These are phyloP conservation scores for Cardiosporidium cionae DNA, from an alignment of 169 alveolate species.

Conservation along the genomic window DNA sequence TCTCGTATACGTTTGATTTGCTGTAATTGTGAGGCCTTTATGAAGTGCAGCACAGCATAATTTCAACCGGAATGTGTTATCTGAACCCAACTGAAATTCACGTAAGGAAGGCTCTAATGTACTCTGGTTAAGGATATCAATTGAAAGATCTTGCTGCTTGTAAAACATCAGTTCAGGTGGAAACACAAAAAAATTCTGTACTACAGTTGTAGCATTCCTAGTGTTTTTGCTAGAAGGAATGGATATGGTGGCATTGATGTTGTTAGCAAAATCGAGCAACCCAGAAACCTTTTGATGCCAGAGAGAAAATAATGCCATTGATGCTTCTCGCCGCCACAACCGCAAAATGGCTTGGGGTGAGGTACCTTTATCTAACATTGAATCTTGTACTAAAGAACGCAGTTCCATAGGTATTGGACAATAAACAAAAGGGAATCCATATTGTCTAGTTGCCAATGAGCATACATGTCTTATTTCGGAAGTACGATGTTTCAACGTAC, in stretches of 20 bases:
- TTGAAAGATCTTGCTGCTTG: neutral
- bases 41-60: no score
- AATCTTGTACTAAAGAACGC: neutral
- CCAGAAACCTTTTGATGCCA: neutral
- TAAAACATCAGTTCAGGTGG: neutral
- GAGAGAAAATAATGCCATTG: neutral
- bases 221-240: neutral
- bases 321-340: neutral
- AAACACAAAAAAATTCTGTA: no score
- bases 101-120: no score
- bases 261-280: neutral
- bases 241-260: neutral
- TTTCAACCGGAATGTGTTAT: no score
- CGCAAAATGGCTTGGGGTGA: neutral
- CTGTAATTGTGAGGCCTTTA: no score
- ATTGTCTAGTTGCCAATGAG: neutral
- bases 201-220: no score
- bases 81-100: no score
- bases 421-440: neutral
- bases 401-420: neutral
- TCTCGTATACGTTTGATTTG: no score
- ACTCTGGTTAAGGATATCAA: neutral
- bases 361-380: neutral
- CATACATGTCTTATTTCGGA: neutral
- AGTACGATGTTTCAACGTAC: neutral